phyloP scores from a whole-genome alignment of 306 rosid species.

The Vigna radiata region DNA sequence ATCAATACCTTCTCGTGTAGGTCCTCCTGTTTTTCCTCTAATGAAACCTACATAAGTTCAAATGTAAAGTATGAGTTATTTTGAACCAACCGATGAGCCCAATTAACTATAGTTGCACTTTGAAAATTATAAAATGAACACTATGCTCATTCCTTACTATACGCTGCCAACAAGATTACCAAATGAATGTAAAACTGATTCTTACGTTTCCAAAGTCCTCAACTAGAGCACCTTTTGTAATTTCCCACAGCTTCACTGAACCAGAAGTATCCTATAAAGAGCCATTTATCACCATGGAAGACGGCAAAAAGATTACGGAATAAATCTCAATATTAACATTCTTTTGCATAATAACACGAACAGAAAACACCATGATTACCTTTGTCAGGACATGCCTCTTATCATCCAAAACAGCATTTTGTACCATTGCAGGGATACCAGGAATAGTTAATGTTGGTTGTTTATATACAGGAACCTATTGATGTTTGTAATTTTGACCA shows the following conservation, averaged over 20 bases:
- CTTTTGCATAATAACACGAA: constrained; percentile 21
- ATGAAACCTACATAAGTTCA: constrained; percentile 69
- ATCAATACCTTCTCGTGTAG: constrained; percentile 87
- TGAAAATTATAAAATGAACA: background rate
- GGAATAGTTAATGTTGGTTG: constrained; percentile 75
- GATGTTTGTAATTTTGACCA: too few species aligned
- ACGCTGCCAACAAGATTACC: constrained; percentile 17
- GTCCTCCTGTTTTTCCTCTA: constrained; percentile 88
- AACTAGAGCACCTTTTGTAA: constrained; percentile 84
- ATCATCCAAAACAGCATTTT: constrained; percentile 90
- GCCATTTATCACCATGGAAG: constrained; percentile 39
- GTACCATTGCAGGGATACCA: constrained; percentile 92
- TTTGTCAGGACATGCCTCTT: constrained; percentile 93
- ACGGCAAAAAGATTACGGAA: background rate
- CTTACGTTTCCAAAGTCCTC: constrained; percentile 93
- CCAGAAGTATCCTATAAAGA: constrained; percentile 81
- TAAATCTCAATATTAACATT: constrained; percentile 16
- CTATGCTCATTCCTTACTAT: background rate
- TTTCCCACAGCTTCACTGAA: constrained; percentile 98
- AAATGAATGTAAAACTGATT: constrained; percentile 37
- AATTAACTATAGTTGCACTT: constrained; percentile 38
- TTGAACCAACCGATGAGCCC: constrained; percentile 33
- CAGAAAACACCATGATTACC: constrained; percentile 60
- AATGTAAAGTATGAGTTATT: constrained; percentile 42
- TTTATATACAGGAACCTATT: constrained; percentile 89